phyloP scores from a whole-genome alignment of 2,329 filamentous ascomycete genomes.

The Chalaropsis ovoidea region DNA sequence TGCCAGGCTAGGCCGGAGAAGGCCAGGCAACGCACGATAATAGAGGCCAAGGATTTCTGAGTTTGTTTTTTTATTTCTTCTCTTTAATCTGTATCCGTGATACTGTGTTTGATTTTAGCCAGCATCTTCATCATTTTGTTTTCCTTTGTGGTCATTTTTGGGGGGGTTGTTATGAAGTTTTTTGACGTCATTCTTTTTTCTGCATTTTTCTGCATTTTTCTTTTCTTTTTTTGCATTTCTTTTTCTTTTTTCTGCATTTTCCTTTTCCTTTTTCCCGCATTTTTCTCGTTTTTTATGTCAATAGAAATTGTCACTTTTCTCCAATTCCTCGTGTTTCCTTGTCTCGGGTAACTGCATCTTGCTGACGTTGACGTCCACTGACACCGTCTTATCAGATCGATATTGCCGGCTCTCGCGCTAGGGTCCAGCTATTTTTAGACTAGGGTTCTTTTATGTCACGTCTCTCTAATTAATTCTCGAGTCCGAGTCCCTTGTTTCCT shows the following conservation, averaged over 20 bases:
- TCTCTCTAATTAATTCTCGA: not conserved
- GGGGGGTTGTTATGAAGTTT: not conserved
- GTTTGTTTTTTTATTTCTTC: not conserved
- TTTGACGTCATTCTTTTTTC: not conserved
- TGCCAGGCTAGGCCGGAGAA: not conserved
- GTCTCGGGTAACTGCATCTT: too few relatives aligned
- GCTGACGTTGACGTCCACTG: not conserved
- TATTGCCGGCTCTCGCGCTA: not conserved
- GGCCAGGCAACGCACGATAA: slow-evolving; percentile 2
- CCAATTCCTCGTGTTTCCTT: not conserved
- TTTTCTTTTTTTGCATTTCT: not conserved
- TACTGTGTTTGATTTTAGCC: slow-evolving; percentile 14
- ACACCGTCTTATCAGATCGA: not conserved
- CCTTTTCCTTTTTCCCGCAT: not conserved
- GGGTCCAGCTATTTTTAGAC: not conserved
- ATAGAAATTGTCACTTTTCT: not conserved
- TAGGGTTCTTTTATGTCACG: not conserved
- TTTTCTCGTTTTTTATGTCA: not conserved
- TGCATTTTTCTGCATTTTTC: not conserved
- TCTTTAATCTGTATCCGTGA: slow-evolving; percentile 10
- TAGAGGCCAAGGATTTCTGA: not conserved
- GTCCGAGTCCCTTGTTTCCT: too few relatives aligned
- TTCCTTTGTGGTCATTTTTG: not conserved
- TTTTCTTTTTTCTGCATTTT: not conserved
- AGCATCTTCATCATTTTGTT: slow-evolving; percentile 1